Evolutionary conservation across 179 eudicot genomes (phyloP).

Genomic region (Beta lomatogona): DNA sequence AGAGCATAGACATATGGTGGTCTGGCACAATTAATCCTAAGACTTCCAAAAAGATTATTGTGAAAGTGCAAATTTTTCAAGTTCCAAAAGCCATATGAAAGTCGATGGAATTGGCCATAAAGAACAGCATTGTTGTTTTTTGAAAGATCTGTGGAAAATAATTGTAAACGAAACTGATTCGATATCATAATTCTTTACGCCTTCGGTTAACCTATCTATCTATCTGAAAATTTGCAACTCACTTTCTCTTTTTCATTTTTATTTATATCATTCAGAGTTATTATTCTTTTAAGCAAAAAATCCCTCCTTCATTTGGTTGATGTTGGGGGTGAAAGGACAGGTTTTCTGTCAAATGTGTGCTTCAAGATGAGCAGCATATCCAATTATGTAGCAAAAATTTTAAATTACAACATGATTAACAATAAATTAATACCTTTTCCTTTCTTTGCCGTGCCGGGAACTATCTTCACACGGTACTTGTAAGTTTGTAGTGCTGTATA

Average conservation of each 20-base stretch:
- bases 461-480: conserved; percentile 86
- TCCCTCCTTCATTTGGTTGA: neutral
- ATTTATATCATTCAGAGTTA: neutral
- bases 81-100: neutral
- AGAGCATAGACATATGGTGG: neutral
- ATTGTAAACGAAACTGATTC: neutral
- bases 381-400: neutral
- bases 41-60: neutral
- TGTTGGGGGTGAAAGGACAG: neutral
- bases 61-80: no score
- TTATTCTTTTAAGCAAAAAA: neutral
- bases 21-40: neutral
- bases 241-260: neutral
- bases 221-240: neutral
- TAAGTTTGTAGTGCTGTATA: conserved; percentile 80
- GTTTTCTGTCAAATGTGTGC: neutral
- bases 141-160: neutral
- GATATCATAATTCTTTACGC: neutral
- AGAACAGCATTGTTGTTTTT: neutral
- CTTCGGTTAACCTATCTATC: neutral
- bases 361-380: neutral
- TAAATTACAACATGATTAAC: neutral
- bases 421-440: conserved; percentile 77
- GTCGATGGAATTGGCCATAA: neutral
- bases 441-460: conserved; percentile 90